Evolutionary conservation across 495 filamentous ascomycete genomes (phyloP).

Genomic region (Glonium stellatum): DNA sequence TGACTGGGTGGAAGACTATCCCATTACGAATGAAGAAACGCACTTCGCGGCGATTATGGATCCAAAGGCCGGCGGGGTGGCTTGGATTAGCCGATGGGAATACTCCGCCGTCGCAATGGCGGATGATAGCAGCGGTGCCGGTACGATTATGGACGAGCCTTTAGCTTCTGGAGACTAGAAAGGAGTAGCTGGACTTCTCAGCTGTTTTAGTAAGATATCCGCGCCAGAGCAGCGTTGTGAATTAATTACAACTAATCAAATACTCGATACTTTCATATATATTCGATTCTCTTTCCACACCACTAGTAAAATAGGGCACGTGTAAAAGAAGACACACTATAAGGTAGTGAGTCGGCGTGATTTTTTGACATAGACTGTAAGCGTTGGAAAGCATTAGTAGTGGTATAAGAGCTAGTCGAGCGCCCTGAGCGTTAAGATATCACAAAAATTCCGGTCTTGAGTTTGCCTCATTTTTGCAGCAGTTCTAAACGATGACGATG

Average conservation of each 20-base stretch:
- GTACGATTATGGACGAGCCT: background rate
- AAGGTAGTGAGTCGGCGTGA: too few relatives aligned
- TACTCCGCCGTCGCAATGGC: background rate
- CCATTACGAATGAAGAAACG: constrained; percentile 46
- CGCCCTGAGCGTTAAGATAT: too few relatives aligned
- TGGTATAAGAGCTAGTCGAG: too few relatives aligned
- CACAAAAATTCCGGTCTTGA: background rate
- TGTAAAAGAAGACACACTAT: too few relatives aligned
- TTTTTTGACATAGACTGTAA: too few relatives aligned
- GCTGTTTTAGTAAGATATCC: too few relatives aligned
- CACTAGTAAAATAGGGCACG: too few relatives aligned
- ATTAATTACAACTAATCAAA: too few relatives aligned
- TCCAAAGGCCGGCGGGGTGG: constrained; percentile 39
- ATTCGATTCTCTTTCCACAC: too few relatives aligned
- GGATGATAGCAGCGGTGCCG: background rate
- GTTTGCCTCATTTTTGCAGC: background rate
- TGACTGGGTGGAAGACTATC: constrained; percentile 43
- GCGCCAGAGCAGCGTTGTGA: too few relatives aligned
- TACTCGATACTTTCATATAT: too few relatives aligned
- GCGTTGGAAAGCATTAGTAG: too few relatives aligned
- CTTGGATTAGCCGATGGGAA: constrained; percentile 37
- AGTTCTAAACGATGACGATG: background rate
- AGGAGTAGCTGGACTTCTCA: background rate
- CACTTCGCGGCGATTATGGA: constrained; percentile 51
- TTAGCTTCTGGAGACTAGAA: background rate